A percentile compares a stretch with the other conserved stretches of the same genome.
Conservation (phyloP, 768 basidiomycete genomes). For the Boletus bicolor region DNA sequence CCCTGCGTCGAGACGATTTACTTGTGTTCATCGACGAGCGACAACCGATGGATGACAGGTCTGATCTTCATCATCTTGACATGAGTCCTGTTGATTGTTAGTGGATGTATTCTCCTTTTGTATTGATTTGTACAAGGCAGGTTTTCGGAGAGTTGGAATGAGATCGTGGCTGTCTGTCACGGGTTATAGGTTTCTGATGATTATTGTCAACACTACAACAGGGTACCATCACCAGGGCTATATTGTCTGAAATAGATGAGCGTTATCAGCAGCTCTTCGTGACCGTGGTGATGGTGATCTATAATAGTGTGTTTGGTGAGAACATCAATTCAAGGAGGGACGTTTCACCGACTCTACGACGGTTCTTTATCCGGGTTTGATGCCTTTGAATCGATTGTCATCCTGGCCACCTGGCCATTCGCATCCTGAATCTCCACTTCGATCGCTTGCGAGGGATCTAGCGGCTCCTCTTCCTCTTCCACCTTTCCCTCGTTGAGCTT, state of each 20-base stretch:
- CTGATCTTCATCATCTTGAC: neutral
- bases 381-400: conserved; percentile 41
- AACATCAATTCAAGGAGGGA: too few relatives aligned
- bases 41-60: neutral
- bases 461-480: conserved; percentile 28
- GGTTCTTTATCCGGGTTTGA: neutral
- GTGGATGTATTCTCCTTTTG: neutral
- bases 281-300: neutral
- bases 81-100: neutral
- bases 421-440: conserved; percentile 73
- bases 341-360: neutral
- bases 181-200: neutral
- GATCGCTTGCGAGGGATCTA: conserved; percentile 41
- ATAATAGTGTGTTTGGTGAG: neutral
- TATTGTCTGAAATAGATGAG: too few relatives aligned
- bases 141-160: neutral
- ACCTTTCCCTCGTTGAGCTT: conserved; percentile 52
- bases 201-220: neutral
- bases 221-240: too few relatives aligned
- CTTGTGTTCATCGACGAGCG: conserved; percentile 6
- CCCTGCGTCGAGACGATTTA: conserved; percentile 15
- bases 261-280: too few relatives aligned
- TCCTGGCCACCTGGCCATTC: conserved; percentile 62
- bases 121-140: conserved; percentile 16
- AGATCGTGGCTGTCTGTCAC: neutral